A percentile compares a stretch with the other conserved stretches of the same genome.
Conservation (phyloP, 306 rosid species). For the Pueraria montana region DNA sequence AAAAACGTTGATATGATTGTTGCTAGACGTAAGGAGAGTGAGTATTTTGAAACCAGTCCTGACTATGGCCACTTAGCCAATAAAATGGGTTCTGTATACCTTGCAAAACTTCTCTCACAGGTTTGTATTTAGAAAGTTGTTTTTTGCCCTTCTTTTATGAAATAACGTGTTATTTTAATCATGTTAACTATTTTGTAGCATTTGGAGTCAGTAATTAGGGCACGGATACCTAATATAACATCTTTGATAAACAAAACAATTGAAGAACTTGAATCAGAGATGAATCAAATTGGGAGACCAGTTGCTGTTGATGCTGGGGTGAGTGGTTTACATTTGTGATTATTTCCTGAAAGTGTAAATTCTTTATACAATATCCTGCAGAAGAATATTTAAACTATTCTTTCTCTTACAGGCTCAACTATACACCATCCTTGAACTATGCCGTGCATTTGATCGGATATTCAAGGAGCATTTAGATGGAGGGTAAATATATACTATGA, state of each 20-base stretch:
- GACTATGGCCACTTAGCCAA: constrained; percentile 89
- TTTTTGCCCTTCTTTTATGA: constrained; percentile 5
- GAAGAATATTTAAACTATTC: constrained; percentile 15
- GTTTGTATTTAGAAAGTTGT: constrained; percentile 52
- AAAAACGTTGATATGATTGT: constrained; percentile 88
- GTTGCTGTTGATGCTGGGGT: constrained; percentile 97
- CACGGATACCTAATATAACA: constrained; percentile 88
- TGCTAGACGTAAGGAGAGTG: constrained; percentile 92
- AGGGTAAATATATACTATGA: constrained; percentile 67
- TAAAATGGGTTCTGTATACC: constrained; percentile 98
- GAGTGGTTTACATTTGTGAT: constrained; percentile 51
- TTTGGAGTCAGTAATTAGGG: constrained; percentile 84
- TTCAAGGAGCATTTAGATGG: constrained; percentile 99
- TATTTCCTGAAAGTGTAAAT: constrained; percentile 19
- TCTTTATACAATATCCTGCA: constrained; percentile 20
- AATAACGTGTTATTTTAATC: constrained; percentile 38
- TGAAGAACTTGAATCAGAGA: constrained; percentile 94
- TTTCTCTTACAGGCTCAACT: constrained; percentile 79
- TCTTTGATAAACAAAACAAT: constrained; percentile 94
- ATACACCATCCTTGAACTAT: constrained; percentile 92
- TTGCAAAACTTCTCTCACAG: constrained; percentile 96
- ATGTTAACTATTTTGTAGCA: constrained; percentile 67
- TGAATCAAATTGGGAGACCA: constrained; percentile 97
- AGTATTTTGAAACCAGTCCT: constrained; percentile 91
- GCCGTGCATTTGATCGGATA: constrained; percentile 94